Evolutionary conservation across 2,329 filamentous ascomycete genomes (phyloP).

Genomic region (Ilyonectria robusta): DNA sequence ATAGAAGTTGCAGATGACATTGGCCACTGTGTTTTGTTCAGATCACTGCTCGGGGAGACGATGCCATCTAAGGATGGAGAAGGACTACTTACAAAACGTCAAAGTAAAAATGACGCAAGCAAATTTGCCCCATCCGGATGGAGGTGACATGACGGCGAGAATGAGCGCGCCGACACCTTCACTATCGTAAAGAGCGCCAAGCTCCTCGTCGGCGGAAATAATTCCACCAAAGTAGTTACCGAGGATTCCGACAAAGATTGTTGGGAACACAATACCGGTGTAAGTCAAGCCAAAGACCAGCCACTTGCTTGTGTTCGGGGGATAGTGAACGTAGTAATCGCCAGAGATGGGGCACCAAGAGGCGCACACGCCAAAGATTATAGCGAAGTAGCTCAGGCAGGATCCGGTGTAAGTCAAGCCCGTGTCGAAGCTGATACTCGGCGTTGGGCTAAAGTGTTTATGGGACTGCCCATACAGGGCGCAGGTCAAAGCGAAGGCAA

Average conservation of each 20-base stretch:
- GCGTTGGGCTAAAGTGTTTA: neutral
- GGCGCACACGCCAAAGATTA: neutral
- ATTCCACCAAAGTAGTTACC: slow-evolving; percentile 1
- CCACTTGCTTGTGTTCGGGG: neutral
- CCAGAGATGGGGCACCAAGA: neutral
- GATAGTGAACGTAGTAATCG: neutral
- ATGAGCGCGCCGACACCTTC: too few relatives aligned
- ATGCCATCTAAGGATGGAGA: too few relatives aligned
- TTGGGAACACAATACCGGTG: neutral
- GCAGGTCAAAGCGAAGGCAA: neutral
- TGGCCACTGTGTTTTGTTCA: too few relatives aligned
- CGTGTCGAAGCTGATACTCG: neutral
- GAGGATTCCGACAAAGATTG: neutral
- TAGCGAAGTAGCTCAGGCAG: neutral
- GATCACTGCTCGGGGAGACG: too few relatives aligned
- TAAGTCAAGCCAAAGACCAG: neutral
- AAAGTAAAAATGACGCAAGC: neutral
- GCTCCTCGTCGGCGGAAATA: too few relatives aligned
- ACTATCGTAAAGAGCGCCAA: too few relatives aligned
- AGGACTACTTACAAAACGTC: neutral
- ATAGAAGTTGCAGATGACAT: neutral
- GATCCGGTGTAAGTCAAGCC: neutral
- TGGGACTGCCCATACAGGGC: neutral
- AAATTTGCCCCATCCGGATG: neutral
- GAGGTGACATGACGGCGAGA: too few relatives aligned